Conservation (phyloP, 106 monocot genomes). For the Dactylorhiza incarnata region DNA sequence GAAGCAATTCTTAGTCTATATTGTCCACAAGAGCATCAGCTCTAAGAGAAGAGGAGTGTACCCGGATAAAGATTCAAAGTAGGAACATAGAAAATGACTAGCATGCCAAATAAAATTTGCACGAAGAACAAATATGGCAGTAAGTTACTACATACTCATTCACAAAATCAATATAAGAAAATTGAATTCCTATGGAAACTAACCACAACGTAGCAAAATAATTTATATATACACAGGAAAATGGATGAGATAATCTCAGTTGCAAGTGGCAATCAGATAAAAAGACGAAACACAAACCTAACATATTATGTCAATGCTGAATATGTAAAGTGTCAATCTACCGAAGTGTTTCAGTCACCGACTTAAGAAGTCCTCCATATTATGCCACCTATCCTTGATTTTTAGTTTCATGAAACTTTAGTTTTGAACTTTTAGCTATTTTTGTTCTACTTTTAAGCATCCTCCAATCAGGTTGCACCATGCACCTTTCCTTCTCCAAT, state of each 20-base stretch:
- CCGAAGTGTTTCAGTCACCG: neutral
- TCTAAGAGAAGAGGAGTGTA: constrained; percentile 43
- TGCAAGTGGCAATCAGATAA: neutral
- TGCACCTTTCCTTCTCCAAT: too few species aligned
- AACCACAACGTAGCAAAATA: neutral
- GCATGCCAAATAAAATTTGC: constrained; percentile 77
- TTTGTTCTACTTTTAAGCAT: too few species aligned
- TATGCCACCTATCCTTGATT: too few species aligned
- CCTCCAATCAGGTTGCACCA: too few species aligned
- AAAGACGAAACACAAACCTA: constrained; percentile 40
- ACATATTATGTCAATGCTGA: constrained; percentile 49
- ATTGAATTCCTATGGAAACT: neutral
- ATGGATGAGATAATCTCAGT: neutral
- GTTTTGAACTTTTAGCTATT: too few species aligned
- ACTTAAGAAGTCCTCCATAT: too few species aligned
- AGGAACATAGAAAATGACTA: constrained; percentile 61
- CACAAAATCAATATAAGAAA: constrained; percentile 5
- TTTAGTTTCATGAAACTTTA: too few species aligned
- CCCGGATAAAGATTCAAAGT: constrained; percentile 76
- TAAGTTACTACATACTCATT: neutral
- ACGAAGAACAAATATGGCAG: constrained; percentile 14
- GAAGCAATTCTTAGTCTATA: constrained; percentile 65
- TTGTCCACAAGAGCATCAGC: constrained; percentile 35
- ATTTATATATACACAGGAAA: neutral
- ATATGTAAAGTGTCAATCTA: constrained; percentile 68